Evolutionary conservation across 2,329 filamentous ascomycete species (phyloP).

Genomic region (Ploettnerulaceae sp.): DNA sequence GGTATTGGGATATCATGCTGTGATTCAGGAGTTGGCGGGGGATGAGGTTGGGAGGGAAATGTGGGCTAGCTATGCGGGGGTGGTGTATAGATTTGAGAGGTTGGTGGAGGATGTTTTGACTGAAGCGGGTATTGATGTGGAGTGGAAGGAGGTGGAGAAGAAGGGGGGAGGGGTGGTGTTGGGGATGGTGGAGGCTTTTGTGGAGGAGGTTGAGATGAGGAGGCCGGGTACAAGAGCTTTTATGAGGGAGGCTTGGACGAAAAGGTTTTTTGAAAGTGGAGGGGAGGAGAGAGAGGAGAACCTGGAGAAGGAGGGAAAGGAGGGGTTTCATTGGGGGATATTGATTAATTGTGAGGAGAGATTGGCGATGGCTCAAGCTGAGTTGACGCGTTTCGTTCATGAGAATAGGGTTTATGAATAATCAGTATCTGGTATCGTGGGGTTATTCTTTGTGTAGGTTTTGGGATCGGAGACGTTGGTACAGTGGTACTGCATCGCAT

Average conservation of each 20-base stretch:
- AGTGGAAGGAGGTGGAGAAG: conserved; percentile 18
- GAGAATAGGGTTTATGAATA: too few species aligned
- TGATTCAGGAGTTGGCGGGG: conserved; percentile 11
- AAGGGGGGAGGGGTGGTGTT: conserved; percentile 21
- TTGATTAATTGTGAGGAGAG: too few species aligned
- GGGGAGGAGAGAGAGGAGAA: not conserved
- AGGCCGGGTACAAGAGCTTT: not conserved
- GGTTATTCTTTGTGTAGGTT: too few species aligned
- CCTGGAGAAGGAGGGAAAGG: too few species aligned
- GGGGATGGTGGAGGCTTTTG: conserved; percentile 21
- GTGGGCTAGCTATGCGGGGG: conserved; percentile 27
- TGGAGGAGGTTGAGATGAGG: conserved; percentile 26
- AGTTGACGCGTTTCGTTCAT: too few species aligned
- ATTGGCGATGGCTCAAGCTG: too few species aligned
- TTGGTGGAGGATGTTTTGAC: too few species aligned
- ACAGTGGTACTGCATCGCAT: too few species aligned
- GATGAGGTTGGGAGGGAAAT: conserved; percentile 14
- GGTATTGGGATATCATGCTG: conserved; percentile 12
- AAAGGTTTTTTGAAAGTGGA: not conserved
- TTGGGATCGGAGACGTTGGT: too few species aligned
- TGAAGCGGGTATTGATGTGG: too few species aligned
- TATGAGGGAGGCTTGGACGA: not conserved
- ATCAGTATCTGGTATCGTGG: too few species aligned
- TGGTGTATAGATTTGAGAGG: conserved; percentile 25
- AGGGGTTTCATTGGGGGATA: too few species aligned